phyloP scores from a whole-genome alignment of 2,329 filamentous ascomycete species.

The Gaeumannomyces sp. region DNA sequence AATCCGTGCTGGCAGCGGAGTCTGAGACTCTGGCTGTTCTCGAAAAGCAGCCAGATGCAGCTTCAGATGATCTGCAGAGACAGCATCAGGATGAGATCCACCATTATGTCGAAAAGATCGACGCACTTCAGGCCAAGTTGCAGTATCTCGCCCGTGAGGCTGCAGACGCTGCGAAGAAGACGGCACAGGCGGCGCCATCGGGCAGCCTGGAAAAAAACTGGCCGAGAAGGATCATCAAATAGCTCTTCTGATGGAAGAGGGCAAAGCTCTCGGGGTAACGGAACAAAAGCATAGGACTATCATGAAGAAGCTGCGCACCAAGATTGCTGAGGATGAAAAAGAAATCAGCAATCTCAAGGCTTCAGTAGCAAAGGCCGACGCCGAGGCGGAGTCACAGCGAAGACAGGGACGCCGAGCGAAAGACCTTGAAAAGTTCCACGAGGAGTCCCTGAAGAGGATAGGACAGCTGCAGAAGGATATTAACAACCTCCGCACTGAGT shows the following conservation, averaged over 20 bases:
- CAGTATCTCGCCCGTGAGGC: conserved; percentile 80
- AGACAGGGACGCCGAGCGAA: conserved; percentile 43
- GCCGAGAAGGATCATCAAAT: conserved; percentile 90
- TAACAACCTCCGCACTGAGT: conserved; percentile 49
- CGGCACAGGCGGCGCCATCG: conserved; percentile 52
- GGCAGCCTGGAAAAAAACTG: conserved; percentile 71
- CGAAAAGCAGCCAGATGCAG: conserved; percentile 28
- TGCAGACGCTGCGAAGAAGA: conserved; percentile 66
- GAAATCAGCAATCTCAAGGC: conserved; percentile 53
- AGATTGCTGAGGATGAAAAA: conserved; percentile 60
- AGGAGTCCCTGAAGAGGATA: conserved; percentile 47
- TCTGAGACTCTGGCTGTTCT: neutral
- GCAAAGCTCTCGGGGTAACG: conserved; percentile 76
- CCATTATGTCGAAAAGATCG: conserved; percentile 79
- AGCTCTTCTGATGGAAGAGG: conserved; percentile 84
- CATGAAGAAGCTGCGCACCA: conserved; percentile 72
- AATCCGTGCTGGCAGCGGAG: neutral
- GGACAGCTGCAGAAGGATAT: conserved; percentile 51
- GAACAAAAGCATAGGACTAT: conserved; percentile 79
- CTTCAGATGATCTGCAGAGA: conserved; percentile 32
- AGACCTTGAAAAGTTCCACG: conserved; percentile 50
- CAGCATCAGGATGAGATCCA: conserved; percentile 78
- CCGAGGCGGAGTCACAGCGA: conserved; percentile 41
- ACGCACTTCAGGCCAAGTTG: conserved; percentile 85
- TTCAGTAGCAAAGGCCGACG: conserved; percentile 51